phyloP scores from a whole-genome alignment of 164 flowering plant species.

The Aristolochia californica region DNA sequence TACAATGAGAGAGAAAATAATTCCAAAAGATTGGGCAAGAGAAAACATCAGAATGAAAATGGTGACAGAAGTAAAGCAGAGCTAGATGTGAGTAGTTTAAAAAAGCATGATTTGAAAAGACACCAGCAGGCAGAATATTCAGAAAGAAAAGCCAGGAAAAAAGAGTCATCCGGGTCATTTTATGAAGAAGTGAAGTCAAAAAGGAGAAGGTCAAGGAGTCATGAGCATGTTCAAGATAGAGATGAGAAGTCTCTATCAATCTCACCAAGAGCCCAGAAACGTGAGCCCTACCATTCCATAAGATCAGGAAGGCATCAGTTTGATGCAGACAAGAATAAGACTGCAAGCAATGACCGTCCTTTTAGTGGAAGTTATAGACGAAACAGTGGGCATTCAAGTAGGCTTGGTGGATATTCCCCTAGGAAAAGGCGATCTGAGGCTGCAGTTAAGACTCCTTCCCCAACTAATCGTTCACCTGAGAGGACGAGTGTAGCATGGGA shows the following conservation, averaged over 20 bases:
- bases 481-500: slow-evolving; percentile 77
- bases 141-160: slow-evolving; percentile 35
- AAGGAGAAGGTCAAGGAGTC: slow-evolving; percentile 68
- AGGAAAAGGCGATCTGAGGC: slow-evolving; percentile 78
- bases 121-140: slow-evolving; percentile 20
- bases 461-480: slow-evolving; percentile 54
- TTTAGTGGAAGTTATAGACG: slow-evolving; percentile 35
- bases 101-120: slow-evolving; percentile 28
- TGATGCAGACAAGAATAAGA: slow-evolving; percentile 38
- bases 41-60: slow-evolving; percentile 33
- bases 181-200: slow-evolving; percentile 41
- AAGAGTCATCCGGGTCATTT: slow-evolving; percentile 26
- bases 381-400: slow-evolving; percentile 44
- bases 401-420: slow-evolving; percentile 98
- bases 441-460: slow-evolving; percentile 69
- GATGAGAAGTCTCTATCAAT: slow-evolving; percentile 42
- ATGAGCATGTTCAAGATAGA: slow-evolving; percentile 40
- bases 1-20: slow-evolving; percentile 24
- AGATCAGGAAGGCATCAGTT: slow-evolving; percentile 32
- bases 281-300: slow-evolving; percentile 19
- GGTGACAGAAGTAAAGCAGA: slow-evolving; percentile 25
- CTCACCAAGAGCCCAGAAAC: slow-evolving; percentile 49
- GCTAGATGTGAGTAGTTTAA: slow-evolving; percentile 13
- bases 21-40: slow-evolving; percentile 43
- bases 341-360: slow-evolving; percentile 34